Conservation (phyloP, 78 protist genomes). For the Dictyostelium brefeldianum region DNA sequence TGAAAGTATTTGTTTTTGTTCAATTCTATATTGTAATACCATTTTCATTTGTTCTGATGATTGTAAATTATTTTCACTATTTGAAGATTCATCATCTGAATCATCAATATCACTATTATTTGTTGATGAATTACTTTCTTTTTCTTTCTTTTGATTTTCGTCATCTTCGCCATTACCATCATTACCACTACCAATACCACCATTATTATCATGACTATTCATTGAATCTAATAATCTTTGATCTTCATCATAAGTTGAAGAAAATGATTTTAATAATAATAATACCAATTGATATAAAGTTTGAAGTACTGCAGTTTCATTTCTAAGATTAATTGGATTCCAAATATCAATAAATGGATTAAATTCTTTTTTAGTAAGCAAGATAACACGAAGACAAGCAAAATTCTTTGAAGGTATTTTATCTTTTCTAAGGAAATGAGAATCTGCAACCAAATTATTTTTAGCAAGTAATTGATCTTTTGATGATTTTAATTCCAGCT, state of each 20-base stretch:
- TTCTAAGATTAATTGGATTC: slow-evolving; percentile 51
- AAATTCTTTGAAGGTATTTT: slow-evolving; percentile 44
- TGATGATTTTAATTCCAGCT: not conserved
- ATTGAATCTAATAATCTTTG: slow-evolving; percentile 38
- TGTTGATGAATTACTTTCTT: not conserved
- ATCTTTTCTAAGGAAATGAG: slow-evolving; percentile 27
- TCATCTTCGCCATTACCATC: not conserved
- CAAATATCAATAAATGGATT: slow-evolving; percentile 69
- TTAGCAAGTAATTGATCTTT: slow-evolving; percentile 1
- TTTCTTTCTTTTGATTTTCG: not conserved
- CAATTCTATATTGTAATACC: slow-evolving; percentile 72
- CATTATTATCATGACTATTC: not conserved
- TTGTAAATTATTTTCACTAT: slow-evolving; percentile 12
- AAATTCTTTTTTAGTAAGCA: slow-evolving; percentile 31
- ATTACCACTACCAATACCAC: not conserved
- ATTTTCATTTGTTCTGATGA: slow-evolving; percentile 72
- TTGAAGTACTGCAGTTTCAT: slow-evolving; percentile 49
- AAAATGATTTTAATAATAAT: slow-evolving; percentile 44
- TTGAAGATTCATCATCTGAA: not conserved
- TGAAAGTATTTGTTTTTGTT: slow-evolving; percentile 57
- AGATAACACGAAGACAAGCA: slow-evolving; percentile 43
- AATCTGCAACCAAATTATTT: slow-evolving; percentile 27
- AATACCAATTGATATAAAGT: slow-evolving; percentile 48
- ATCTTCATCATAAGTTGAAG: slow-evolving; percentile 63
- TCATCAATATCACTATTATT: slow-evolving; percentile 4